A percentile compares a stretch with the other conserved stretches of the same genome.
phyloP scores from a whole-genome alignment of 495 filamentous ascomycete species.

The Podospora pseudocomata region DNA sequence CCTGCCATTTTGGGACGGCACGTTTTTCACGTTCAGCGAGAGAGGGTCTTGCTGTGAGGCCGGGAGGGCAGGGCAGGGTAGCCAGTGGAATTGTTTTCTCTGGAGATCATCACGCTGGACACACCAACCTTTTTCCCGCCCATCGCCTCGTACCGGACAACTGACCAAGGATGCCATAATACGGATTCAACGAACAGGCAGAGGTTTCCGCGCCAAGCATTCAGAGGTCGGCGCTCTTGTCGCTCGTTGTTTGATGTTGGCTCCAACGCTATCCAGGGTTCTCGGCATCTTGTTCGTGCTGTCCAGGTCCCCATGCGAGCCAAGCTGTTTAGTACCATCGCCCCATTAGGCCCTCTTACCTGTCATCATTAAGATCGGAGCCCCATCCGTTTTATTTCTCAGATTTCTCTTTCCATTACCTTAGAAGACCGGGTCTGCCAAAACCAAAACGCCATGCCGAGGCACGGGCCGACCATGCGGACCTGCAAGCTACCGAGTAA shows the following conservation, averaged over 20 bases:
- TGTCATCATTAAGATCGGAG: background rate
- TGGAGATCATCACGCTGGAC: background rate
- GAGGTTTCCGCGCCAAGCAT: background rate
- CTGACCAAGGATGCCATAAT: conserved; percentile 8
- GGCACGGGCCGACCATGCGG: conserved; percentile 20
- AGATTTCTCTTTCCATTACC: background rate
- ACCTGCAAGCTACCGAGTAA: conserved; percentile 20
- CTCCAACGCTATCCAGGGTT: background rate
- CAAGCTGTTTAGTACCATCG: background rate
- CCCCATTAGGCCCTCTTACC: background rate
- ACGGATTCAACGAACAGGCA: background rate
- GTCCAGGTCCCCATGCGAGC: background rate
- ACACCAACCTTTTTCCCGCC: background rate
- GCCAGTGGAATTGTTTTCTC: background rate
- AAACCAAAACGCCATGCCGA: conserved; percentile 2
- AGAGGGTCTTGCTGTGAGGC: background rate
- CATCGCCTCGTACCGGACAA: background rate
- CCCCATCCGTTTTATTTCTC: background rate
- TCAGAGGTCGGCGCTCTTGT: background rate
- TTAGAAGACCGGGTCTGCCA: background rate
- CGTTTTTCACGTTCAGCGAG: conserved; percentile 3
- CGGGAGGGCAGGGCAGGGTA: background rate
- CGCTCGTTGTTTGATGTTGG: conserved; percentile 8
- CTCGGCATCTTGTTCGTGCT: background rate
- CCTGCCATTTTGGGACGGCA: conserved; percentile 11